Evolutionary conservation across 1,139 yeast species (phyloP), one percentile per base, ranked within the genome.

Genomic region (Taphrina deformans): DNA sequence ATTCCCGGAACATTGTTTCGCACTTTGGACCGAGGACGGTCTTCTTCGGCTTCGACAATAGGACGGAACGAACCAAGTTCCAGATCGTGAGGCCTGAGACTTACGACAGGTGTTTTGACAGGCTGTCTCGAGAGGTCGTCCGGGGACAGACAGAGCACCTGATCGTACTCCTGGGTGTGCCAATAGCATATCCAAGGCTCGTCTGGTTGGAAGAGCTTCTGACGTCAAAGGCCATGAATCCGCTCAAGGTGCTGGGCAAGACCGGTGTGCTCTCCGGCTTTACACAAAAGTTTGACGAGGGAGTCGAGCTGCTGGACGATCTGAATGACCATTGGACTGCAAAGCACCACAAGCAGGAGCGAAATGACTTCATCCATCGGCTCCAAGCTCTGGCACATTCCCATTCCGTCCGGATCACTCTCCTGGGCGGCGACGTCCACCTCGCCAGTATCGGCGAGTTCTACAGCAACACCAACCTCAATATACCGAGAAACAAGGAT

Each of bases 391-490:
- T 88, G 71, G 90, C 93, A 3, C 82, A 88, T 41, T 71, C 76
- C 27, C 76, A 82, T 69, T 86, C 87, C 2, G 84, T 88, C 3
- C 81, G 99, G 71, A 77, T 92, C 66, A 90, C 98, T 6, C 86
- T 93, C 67, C 79, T 93, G 51, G 85, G 93, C 7, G 99, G 99
- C 27, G 99, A 93, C 74, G 98, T 93, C 59, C 99, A 93, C 76
- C 80, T 92, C 71, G 87, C 93, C 66, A 88, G 93, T 66, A 77
- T 91, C 69, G 96, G 97, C 18, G 80, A 96, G 71, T 82, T 92
- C 75, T 83, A 83, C 72, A 29, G 48, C 50, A 62, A 55, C 44
- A 18, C 55, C n/a, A 35, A 18, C 18, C 50, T 46, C 33, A 24
- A 38, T 18, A 41, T 62, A 2, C 55, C 61, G 14, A 23, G 59